Evolutionary conservation across 345 rosid genomes (phyloP).

Genomic region (Iberis pinnata): DNA sequence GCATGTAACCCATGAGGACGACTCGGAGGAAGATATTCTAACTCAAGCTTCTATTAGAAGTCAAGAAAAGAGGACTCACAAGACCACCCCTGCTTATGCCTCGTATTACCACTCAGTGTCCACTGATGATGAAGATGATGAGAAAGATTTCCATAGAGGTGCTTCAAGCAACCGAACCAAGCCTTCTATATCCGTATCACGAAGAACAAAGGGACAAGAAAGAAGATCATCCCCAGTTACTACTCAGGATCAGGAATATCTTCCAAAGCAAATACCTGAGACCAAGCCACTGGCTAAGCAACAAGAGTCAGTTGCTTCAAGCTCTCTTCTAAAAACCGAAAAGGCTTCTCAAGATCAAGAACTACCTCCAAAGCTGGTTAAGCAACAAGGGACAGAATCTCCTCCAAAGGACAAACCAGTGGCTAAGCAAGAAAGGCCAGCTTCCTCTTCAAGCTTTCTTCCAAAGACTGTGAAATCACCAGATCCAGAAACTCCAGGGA

Average conservation of each 20-base stretch:
- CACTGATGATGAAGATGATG: constrained; percentile 29
- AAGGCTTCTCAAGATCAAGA: constrained; percentile 24
- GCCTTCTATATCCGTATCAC: constrained; percentile 38
- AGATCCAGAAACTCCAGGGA: constrained; percentile 26
- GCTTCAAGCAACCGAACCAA: constrained; percentile 13
- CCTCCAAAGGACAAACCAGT: constrained; percentile 25
- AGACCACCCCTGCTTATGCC: constrained; percentile 13
- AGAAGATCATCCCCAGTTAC: constrained; percentile 27
- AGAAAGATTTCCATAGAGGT: constrained; percentile 4
- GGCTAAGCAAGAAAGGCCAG: constrained; percentile 29
- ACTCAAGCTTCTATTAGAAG: constrained; percentile 30
- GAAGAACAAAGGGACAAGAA: constrained; percentile 46
- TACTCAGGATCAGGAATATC: neutral
- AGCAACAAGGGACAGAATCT: constrained; percentile 24
- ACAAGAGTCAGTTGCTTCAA: constrained; percentile 19
- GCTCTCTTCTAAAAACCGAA: constrained; percentile 19
- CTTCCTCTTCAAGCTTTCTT: constrained; percentile 20
- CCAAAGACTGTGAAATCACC: constrained; percentile 30
- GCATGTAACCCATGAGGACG: constrained; percentile 28
- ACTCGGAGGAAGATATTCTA: constrained; percentile 31
- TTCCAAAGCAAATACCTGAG: neutral
- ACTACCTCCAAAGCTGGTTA: constrained; percentile 12
- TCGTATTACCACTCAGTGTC: constrained; percentile 15
- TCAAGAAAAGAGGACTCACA: constrained; percentile 20
- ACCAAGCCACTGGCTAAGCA: constrained; percentile 29